Evolutionary conservation across 805 yeast species (phyloP).

Genomic region (Kodamaea nitidulidarum): DNA sequence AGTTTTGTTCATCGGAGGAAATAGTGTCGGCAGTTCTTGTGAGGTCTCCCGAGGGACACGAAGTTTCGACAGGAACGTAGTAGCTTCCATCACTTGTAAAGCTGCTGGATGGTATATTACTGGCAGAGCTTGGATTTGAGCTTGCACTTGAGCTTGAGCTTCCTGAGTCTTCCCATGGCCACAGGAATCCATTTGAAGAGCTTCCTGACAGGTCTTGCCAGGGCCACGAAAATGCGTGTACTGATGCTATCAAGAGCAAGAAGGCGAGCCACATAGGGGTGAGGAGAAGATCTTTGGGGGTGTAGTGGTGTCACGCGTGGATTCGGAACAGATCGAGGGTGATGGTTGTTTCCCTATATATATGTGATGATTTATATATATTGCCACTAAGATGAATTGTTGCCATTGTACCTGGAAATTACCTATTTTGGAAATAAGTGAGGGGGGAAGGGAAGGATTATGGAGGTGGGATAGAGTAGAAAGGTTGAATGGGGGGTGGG

Average conservation of each 20-base stretch:
- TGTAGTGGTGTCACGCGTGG: too few species aligned
- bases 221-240: conserved; percentile 4
- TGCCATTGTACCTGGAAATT: too few species aligned
- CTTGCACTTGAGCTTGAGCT: not conserved
- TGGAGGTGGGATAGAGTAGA: too few species aligned
- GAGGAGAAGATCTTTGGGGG: too few species aligned
- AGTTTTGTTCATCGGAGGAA: conserved; percentile 23
- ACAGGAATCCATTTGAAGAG: too few species aligned
- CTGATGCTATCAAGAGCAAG: not conserved
- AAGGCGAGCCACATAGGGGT: conserved; percentile 1
- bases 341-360: too few species aligned
- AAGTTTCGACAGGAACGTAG: conserved; percentile 28
- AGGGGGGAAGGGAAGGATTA: too few species aligned
- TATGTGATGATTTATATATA: too few species aligned
- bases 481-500: too few species aligned
- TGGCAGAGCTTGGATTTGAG: conserved; percentile 1
- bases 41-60: conserved; percentile 27
- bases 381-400: too few species aligned
- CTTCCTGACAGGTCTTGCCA: conserved; percentile 3
- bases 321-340: too few species aligned
- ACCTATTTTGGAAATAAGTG: too few species aligned
- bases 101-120: conserved; percentile 11
- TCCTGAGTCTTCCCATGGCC: conserved; percentile 5
- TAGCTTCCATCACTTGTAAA: conserved; percentile 10
- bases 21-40: conserved; percentile 27